phyloP scores from a whole-genome alignment of 2,329 filamentous ascomycete genomes.

The Botrytis elliptica region DNA sequence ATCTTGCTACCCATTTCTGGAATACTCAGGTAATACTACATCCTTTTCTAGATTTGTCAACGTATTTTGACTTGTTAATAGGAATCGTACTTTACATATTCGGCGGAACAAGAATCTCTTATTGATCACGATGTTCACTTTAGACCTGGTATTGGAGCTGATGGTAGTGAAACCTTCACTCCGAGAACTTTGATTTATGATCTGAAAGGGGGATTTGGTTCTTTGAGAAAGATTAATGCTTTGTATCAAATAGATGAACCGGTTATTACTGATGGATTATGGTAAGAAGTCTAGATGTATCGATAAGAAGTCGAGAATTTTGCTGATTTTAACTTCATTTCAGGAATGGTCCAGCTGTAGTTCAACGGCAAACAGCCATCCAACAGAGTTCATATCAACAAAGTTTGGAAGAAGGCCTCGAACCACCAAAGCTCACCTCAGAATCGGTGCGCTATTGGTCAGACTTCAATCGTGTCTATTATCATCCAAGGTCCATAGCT shows the following conservation, averaged over 20 bases:
- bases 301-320: background rate
- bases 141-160: slow-evolving; percentile 74
- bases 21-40: slow-evolving; percentile 69
- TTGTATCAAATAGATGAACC: slow-evolving; percentile 59
- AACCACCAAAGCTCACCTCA: slow-evolving; percentile 62
- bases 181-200: slow-evolving; percentile 93
- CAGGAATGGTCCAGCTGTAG: slow-evolving; percentile 65
- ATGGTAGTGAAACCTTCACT: slow-evolving; percentile 87
- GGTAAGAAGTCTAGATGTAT: slow-evolving; percentile 37
- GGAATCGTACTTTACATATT: slow-evolving; percentile 98
- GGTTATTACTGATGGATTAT: slow-evolving; percentile 39
- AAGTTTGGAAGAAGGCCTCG: slow-evolving; percentile 69
- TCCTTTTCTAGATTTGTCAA: background rate
- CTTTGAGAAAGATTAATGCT: slow-evolving; percentile 81
- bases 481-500: slow-evolving; percentile 82
- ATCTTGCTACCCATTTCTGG: slow-evolving; percentile 95
- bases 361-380: slow-evolving; percentile 69
- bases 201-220: slow-evolving; percentile 89
- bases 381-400: slow-evolving; percentile 72
- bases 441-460: slow-evolving; percentile 91
- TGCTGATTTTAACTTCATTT: slow-evolving; percentile 14
- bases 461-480: slow-evolving; percentile 90
- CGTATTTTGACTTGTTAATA: slow-evolving; percentile 42
- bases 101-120: slow-evolving; percentile 60
- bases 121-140: slow-evolving; percentile 88